Percentiles rank a stretch among this genome's conserved stretches.
phyloP scores from a whole-genome alignment of 345 rosid genomes.

The Dipteronia dyeriana region DNA sequence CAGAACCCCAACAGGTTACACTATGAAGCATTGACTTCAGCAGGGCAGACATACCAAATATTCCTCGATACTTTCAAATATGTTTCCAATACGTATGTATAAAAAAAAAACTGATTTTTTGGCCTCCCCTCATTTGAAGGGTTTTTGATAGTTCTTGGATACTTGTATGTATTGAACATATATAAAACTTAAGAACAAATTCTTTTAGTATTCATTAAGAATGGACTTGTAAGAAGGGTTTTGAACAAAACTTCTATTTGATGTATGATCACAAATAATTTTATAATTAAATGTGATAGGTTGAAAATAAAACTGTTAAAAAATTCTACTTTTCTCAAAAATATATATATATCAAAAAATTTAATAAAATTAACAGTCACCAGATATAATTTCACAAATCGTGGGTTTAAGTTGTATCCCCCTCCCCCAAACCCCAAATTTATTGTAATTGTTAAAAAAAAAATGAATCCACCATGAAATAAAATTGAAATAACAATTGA shows the following conservation, averaged over 20 bases:
- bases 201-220: background rate
- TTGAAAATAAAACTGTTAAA: background rate
- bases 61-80: background rate
- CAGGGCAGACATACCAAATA: background rate
- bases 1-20: background rate
- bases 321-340: background rate
- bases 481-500: too few relatives aligned
- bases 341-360: background rate
- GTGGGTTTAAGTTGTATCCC: too few relatives aligned
- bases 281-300: background rate
- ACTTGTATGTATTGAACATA: background rate
- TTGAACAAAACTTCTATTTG: background rate
- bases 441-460: too few relatives aligned
- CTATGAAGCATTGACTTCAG: background rate
- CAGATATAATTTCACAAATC: too few relatives aligned
- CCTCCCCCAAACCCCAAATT: too few relatives aligned
- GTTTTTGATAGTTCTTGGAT: background rate
- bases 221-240: background rate
- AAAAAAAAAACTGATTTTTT: background rate
- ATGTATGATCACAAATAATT: background rate
- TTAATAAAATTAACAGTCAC: background rate
- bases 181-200: background rate
- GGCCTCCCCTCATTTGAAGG: background rate
- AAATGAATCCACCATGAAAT: too few relatives aligned
- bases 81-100: background rate